A percentile compares a stretch with the other conserved stretches of the same genome.
phyloP scores from a whole-genome alignment of 768 basidiomycete genomes.

The Galerina marginata region DNA sequence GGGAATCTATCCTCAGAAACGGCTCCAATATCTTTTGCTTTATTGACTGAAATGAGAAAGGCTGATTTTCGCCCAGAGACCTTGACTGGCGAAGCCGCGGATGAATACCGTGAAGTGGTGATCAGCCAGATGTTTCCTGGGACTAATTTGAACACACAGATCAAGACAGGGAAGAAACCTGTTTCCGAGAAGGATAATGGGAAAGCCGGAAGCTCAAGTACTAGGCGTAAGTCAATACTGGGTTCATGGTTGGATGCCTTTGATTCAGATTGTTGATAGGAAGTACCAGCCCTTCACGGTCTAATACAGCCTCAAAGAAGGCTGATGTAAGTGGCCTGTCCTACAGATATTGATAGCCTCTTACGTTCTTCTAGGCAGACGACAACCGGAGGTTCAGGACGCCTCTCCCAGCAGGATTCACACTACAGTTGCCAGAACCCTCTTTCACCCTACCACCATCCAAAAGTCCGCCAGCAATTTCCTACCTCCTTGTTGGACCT shows the following conservation, averaged over 20 bases:
- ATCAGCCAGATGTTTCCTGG: slow-evolving; percentile 69
- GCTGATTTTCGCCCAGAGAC: slow-evolving; percentile 35
- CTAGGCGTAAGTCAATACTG: not conserved
- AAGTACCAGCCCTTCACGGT: not conserved
- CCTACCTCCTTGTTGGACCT: slow-evolving; percentile 59
- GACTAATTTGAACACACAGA: slow-evolving; percentile 25
- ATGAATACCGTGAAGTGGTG: slow-evolving; percentile 59
- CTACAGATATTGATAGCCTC: not conserved
- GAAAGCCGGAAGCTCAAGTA: slow-evolving; percentile 15
- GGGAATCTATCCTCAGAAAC: slow-evolving; percentile 6
- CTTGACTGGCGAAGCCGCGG: slow-evolving; percentile 50
- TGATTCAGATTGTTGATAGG: not conserved
- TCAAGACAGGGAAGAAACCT: slow-evolving; percentile 10
- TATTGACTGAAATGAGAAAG: slow-evolving; percentile 17
- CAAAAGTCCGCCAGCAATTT: slow-evolving; percentile 43
- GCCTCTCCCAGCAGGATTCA: slow-evolving; percentile 38
- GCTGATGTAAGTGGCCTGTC: slow-evolving; percentile 14
- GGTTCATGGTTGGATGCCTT: not conserved
- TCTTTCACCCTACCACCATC: slow-evolving; percentile 15
- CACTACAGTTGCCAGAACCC: slow-evolving; percentile 44
- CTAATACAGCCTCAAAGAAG: slow-evolving; percentile 3
- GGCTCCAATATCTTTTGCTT: slow-evolving; percentile 5
- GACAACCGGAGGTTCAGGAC: slow-evolving; percentile 32
- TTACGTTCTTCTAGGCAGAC: slow-evolving; percentile 27
- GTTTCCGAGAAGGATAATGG: slow-evolving; percentile 16